A percentile compares a stretch with the other conserved stretches of the same genome.
Evolutionary conservation across 106 monocot genomes (phyloP).

Genomic region (Dendrobium huoshanense): DNA sequence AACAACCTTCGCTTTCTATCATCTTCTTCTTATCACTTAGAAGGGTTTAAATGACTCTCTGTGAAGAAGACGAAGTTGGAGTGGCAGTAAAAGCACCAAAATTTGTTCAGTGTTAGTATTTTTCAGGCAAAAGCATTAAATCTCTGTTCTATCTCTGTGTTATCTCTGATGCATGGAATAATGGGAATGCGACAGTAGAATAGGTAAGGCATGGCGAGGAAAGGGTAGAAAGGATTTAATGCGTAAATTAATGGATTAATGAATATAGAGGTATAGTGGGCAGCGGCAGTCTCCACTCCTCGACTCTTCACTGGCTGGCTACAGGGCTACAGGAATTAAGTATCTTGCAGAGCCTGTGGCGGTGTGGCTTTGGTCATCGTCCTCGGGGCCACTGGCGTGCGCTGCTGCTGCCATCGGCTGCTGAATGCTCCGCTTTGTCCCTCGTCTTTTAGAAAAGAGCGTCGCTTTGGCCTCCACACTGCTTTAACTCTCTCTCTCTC

Average conservation of each 20-base stretch:
- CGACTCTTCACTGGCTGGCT: neutral
- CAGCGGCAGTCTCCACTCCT: neutral
- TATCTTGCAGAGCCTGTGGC: neutral
- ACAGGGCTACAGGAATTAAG: neutral
- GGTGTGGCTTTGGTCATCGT: neutral
- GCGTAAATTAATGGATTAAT: conserved; percentile 6
- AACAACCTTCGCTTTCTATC: no score
- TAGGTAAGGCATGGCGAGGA: neutral
- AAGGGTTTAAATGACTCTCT: no score
- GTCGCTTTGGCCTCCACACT: conserved; percentile 5
- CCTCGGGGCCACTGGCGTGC: conserved; percentile 8
- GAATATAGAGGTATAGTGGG: neutral
- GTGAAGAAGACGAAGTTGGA: no score
- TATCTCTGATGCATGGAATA: neutral
- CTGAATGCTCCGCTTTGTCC: conserved; percentile 34
- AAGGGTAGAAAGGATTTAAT: neutral
- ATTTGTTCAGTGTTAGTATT: no score
- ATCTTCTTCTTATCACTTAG: no score
- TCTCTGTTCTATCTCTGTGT: no score
- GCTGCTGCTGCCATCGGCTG: conserved; percentile 3
- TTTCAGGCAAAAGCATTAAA: no score
- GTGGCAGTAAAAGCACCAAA: no score
- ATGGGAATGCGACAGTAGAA: neutral
- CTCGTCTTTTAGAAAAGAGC: conserved; percentile 35
- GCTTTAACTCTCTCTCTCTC: neutral